Conservation (phyloP, 108 stramenopile genomes). For the Cyclotella cryptica region DNA sequence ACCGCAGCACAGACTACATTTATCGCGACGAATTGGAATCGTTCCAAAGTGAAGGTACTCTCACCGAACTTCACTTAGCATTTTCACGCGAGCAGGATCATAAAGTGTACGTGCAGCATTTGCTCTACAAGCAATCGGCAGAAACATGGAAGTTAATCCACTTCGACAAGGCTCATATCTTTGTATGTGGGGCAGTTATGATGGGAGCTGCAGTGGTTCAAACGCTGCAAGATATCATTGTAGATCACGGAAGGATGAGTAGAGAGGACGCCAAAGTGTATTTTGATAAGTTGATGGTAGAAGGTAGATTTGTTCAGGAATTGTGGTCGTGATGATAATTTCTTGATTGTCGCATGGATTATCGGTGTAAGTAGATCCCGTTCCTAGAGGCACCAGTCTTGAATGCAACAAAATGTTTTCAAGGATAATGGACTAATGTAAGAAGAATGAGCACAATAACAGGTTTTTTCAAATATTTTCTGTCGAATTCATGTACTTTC, state of each 20-base stretch:
- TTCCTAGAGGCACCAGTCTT: too few species aligned
- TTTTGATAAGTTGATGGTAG: constrained; percentile 62
- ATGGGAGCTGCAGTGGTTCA: constrained; percentile 91
- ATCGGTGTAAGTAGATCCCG: too few species aligned
- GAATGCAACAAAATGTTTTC: too few species aligned
- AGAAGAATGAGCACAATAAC: too few species aligned
- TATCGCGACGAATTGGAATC: constrained; percentile 91
- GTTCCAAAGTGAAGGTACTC: constrained; percentile 64
- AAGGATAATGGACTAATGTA: too few species aligned
- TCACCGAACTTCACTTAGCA: constrained; percentile 84
- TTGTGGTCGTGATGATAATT: constrained; percentile 62
- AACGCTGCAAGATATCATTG: constrained; percentile 67
- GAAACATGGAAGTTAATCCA: constrained; percentile 81
- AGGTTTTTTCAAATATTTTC: too few species aligned
- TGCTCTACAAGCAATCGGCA: constrained; percentile 63
- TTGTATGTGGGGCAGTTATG: constrained; percentile 90
- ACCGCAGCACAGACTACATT: constrained; percentile 82
- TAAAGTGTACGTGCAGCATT: constrained; percentile 98
- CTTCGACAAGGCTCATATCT: constrained; percentile 70
- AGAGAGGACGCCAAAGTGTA: constrained; percentile 71
- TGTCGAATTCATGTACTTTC: too few species aligned
- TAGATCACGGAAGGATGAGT: constrained; percentile 59
- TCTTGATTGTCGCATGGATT: too few species aligned
- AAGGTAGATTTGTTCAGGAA: constrained; percentile 87
- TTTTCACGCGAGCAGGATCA: constrained; percentile 87